Base-by-base conservation (phyloP, 2,329 filamentous ascomycete genomes). In the Epichloe aotearoae region DNA sequence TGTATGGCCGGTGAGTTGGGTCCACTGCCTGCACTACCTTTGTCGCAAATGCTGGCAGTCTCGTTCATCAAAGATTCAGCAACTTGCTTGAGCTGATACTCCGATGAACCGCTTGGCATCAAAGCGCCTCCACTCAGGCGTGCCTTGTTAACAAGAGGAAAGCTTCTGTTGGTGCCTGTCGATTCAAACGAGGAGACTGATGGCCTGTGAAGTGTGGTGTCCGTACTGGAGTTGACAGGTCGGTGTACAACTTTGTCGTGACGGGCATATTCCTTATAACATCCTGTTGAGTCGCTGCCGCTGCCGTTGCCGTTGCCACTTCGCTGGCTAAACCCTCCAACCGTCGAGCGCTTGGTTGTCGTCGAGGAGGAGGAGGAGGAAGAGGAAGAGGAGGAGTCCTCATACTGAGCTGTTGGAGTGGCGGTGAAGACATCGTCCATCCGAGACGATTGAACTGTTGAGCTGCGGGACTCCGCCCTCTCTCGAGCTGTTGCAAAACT, bases 401-500 rank as follows among this genome's bases (percentile, higher is more conserved):
- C 54, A 17, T 56, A 53, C 39, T 57, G 54, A 15, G 55, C 54
- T 15, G 44, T 49, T 14, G 58, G 56, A 8, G 57, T 56, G 41
- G 53, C 54, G n/a, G 53, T 54, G n/a, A 59, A 52, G 12, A 56
- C 53, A 19, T 56, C 58, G 44, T 56, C 57, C 2, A 46, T 50
- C 10, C 51, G 52, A 17, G 54, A 54, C 54, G 17, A 26, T 41
- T 57, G 51, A 19, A 54, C 49, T 4, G 58, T 54, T 8, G 66
- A 66, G 38, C 50, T 62, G 10, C 70, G 69, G 54, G 72, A 74
- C 3, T 63, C 61, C 6, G 67, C 33, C 30, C 40, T 64, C 3
- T 80, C 77, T 3, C 69, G 70, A 34, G 78, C 78, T 1, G 78
- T 82, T 5, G 73, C 75, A 59, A 81, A 81, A 1, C 76, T 74